Evolutionary conservation across 2,329 filamentous ascomycete genomes (phyloP), one percentile per base, ranked within the genome.

Genomic region (Ceratocystis lukuohia): DNA sequence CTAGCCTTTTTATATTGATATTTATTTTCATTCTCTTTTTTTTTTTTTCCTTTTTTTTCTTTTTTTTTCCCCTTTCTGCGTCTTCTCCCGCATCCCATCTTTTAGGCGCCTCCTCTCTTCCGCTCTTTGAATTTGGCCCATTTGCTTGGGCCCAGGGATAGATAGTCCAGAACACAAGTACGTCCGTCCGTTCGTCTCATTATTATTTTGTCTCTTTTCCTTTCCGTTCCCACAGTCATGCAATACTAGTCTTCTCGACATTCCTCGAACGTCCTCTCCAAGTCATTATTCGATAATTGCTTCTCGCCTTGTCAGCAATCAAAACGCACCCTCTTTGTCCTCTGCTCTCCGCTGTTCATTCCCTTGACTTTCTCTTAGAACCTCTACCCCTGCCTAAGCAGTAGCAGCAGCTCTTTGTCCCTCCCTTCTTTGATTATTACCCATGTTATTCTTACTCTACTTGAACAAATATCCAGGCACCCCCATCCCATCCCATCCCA

Each of bases 301-400:
- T 37, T 30, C 33, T 37, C 33, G 33, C 10, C 10, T 37, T 12
- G 10, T 37, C 33, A 10, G 33, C 33, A 10, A 37, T 37, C 33
- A 37, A 37, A 37, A 37, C 33, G 22, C 17, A 22, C 53, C 3
- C 17, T 25, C 6, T 22, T 56, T 22, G 7, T 22, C 17, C 50
- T 25, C 25, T 22, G 25, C 50, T 25, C n/a, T 12, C n/a, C 3
- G 20, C 20, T 22, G 28, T 28, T 22, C n/a, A 30, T 25, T 45
- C 56, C 57, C 65, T 70, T 50, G 33, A 45, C 57, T 53, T 63
- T 67, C 68, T 67, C 65, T 67, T 71, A 37, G 68, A 69, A 71
- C 71, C 69, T 65, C 65, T 69, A 69, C 69, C 69, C 70, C 67
- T 59, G 67, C 65, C 67, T 68, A 70, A 66, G 33, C 33, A 37